phyloP scores from a whole-genome alignment of 495 filamentous ascomycete genomes.

The Penicillium fimorum region DNA sequence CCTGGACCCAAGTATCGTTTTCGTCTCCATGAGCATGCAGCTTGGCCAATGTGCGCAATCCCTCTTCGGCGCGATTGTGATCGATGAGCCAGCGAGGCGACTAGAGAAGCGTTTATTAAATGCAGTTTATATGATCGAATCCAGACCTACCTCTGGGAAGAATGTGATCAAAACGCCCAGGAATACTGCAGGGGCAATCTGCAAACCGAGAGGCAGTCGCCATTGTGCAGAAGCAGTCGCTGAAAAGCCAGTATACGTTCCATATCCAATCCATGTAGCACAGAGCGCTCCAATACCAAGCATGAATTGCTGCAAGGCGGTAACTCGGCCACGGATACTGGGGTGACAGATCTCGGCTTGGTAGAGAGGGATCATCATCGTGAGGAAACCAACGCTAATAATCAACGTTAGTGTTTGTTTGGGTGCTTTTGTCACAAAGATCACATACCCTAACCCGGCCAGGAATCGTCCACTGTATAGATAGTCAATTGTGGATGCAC shows the following conservation, averaged over 20 bases:
- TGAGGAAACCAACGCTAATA: conserved; percentile 58
- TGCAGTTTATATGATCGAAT: not conserved
- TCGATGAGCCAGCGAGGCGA: conserved; percentile 59
- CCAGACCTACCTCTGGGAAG: conserved; percentile 48
- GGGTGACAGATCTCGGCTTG: conserved; percentile 48
- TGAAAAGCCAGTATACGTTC: conserved; percentile 50
- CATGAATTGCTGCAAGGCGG: conserved; percentile 46
- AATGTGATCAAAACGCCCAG: conserved; percentile 43
- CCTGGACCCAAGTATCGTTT: conserved; percentile 44
- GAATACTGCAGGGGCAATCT: conserved; percentile 41
- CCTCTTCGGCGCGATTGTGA: conserved; percentile 46
- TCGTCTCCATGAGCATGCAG: conserved; percentile 49
- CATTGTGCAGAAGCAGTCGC: conserved; percentile 42
- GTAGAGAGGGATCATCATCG: conserved; percentile 49
- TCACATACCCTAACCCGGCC: conserved; percentile 53
- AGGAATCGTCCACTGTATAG: conserved; percentile 45
- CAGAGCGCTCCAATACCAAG: conserved; percentile 43
- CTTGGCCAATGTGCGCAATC: conserved; percentile 48
- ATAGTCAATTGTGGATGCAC: conserved; percentile 35
- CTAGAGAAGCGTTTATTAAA: conserved; percentile 19
- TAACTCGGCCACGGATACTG: conserved; percentile 44
- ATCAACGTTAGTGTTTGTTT: not conserved
- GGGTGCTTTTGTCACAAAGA: conserved; percentile 19
- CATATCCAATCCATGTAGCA: conserved; percentile 45
- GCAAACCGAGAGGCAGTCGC: conserved; percentile 43